phyloP scores from a whole-genome alignment of 768 basidiomycete genomes.

The Pulveroboletus sp. region DNA sequence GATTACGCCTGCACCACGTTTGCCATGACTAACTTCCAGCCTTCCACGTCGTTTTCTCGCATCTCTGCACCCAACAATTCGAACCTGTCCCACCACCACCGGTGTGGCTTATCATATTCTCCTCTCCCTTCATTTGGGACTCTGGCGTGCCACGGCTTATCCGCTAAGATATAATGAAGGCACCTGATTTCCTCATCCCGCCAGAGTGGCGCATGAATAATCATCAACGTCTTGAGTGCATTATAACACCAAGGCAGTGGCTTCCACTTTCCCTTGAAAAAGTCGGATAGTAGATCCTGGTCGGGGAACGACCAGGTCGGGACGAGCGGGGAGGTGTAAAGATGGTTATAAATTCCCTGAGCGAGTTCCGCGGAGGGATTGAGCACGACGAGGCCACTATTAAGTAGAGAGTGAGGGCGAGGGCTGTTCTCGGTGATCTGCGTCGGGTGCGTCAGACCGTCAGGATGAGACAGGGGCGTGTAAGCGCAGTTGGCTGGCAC shows the following conservation, averaged over 20 bases:
- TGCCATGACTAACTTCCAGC: constrained; percentile 48
- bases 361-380: constrained; percentile 62
- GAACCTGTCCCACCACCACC: constrained; percentile 82
- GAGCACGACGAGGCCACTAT: constrained; percentile 86
- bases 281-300: constrained; percentile 83
- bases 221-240: constrained; percentile 81
- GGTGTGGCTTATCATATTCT: constrained; percentile 51
- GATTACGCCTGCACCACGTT: constrained; percentile 37
- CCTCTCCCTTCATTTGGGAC: constrained; percentile 37
- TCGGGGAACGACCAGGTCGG: constrained; percentile 74
- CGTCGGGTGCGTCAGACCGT: constrained; percentile 45
- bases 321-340: constrained; percentile 47
- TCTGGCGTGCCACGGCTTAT: constrained; percentile 80
- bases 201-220: constrained; percentile 75
- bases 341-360: constrained; percentile 44
- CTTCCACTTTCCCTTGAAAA: constrained; percentile 75
- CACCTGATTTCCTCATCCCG: constrained; percentile 80
- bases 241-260: constrained; percentile 88
- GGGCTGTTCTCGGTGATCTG: constrained; percentile 45
- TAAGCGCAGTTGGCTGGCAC: constrained; percentile 89
- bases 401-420: constrained; percentile 78
- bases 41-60: constrained; percentile 40
- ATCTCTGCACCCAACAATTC: constrained; percentile 41
- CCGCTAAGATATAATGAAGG: constrained; percentile 80
- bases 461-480: constrained; percentile 46